These are phyloP conservation scores for Durio zibethinus DNA, from an alignment of 345 rosid species.

Conservation along the genomic window DNA sequence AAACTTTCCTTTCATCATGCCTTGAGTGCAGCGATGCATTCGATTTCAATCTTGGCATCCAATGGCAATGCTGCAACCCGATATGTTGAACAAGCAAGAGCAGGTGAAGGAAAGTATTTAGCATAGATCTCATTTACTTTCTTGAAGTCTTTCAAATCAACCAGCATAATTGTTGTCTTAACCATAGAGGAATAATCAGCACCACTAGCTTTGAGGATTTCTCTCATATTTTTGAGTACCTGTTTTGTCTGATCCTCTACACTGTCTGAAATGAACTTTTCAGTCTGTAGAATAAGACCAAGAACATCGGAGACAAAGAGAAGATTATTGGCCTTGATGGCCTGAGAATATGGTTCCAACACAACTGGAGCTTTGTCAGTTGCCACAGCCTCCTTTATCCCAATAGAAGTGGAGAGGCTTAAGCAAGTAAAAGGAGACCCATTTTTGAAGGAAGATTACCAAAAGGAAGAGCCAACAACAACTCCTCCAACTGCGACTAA, in stretches of 20 bases:
- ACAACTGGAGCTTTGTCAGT: conserved; percentile 95
- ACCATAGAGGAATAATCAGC: conserved; percentile 14
- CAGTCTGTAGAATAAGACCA: conserved; percentile 88
- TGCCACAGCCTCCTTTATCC: conserved; percentile 59
- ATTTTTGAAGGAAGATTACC: conserved; percentile 29
- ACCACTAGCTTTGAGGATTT: conserved; percentile 8
- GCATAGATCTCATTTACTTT: conserved; percentile 73
- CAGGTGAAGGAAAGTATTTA: conserved; percentile 60
- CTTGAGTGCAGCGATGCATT: conserved; percentile 80
- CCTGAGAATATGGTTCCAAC: conserved; percentile 91
- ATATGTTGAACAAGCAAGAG: conserved; percentile 87
- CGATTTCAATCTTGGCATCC: conserved; percentile 86
- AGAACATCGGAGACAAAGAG: conserved; percentile 78
- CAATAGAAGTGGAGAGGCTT: conserved; percentile 30
- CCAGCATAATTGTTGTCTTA: conserved; percentile 41
- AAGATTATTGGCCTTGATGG: conserved; percentile 73
- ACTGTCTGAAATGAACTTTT: conserved; percentile 20
- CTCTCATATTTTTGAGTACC: conserved; percentile 13
- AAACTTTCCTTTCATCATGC: not conserved
- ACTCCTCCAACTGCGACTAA: conserved; percentile 35
- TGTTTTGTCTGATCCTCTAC: conserved; percentile 14
- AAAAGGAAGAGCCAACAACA: conserved; percentile 26
- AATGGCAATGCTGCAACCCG: conserved; percentile 95
- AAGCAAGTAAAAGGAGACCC: conserved; percentile 48
- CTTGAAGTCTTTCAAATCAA: conserved; percentile 90